Conservation (phyloP, 257 asterid species). For the Solanum tarapatanum region DNA sequence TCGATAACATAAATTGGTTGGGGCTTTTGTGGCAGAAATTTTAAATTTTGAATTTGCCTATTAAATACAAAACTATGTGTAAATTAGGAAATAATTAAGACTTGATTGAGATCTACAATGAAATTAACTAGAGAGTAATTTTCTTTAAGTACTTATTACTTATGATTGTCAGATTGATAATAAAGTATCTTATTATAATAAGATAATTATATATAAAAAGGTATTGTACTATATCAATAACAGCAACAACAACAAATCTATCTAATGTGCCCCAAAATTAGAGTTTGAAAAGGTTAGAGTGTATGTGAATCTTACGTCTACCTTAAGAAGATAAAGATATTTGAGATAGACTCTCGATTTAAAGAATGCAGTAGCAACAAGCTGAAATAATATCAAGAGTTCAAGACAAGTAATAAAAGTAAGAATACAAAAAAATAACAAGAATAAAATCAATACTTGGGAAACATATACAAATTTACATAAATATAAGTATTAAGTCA, state of each 20-base stretch:
- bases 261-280: neutral
- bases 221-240: neutral
- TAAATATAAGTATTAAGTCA: neutral
- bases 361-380: neutral
- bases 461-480: neutral
- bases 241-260: neutral
- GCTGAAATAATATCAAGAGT: neutral
- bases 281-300: rapidly evolving
- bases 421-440: neutral
- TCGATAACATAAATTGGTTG: neutral
- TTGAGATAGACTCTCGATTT: too few relatives aligned
- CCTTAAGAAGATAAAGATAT: too few relatives aligned
- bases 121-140: neutral
- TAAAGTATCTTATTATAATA: neutral
- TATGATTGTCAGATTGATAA: neutral
- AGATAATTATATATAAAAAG: neutral
- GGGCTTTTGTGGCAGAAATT: neutral
- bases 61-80: neutral
- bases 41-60: neutral
- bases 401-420: neutral
- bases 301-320: rapidly evolving
- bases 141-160: neutral
- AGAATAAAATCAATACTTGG: too few relatives aligned
- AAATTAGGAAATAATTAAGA: neutral
- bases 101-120: neutral